Evolutionary conservation across 192 early-diverging fungal genomes (phyloP), one percentile per base, ranked within the genome.

Genomic region (Backusella parvicylindrica): DNA sequence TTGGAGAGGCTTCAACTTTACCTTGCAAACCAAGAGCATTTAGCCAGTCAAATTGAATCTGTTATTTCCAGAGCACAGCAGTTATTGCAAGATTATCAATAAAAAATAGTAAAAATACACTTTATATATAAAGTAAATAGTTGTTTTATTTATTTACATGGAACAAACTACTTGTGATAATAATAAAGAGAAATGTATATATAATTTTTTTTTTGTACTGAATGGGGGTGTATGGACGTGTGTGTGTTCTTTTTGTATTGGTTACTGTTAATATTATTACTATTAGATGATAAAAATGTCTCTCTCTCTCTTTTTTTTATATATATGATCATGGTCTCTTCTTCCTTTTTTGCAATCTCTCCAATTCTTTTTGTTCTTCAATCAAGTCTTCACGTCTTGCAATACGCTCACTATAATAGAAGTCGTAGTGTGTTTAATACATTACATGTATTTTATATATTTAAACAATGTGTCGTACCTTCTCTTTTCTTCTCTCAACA

Each of bases 401-500:
- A 64, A 82, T 37, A 13, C 77, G 63, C 0, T 74, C 71, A 77
- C 81, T 80, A 72, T 8, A 9, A 40, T 65, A 26, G n/a, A n/a
- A n/a, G n/a, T 21, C 11, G 18, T 21, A 30, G 49, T 43, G 16
- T 49, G 16, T 33, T n/a, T 28, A 33, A 43, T 65, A 53, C 18
- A 35, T n/a, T 28, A n/a, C 4, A 16, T n/a, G 6, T 64, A 31
- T 38, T 8, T 43, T 13, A 3, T 36, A 8, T 9, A 33, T 49
- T 9, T 35, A 4, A 40, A 8, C 18, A 56, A 23, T 56, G 9
- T 41, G 1, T 7, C 30, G 21, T 76, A 80, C 79, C 79, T 82
- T 78, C 77, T 75, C 49, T 76, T 75, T 72, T 82, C 81, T 65
- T 82, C 81, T 47, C 74, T 64, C 18, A 78, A 38, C 23, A 82